Base-by-base conservation (phyloP, 805 yeast species). In the Candida incommunis region DNA sequence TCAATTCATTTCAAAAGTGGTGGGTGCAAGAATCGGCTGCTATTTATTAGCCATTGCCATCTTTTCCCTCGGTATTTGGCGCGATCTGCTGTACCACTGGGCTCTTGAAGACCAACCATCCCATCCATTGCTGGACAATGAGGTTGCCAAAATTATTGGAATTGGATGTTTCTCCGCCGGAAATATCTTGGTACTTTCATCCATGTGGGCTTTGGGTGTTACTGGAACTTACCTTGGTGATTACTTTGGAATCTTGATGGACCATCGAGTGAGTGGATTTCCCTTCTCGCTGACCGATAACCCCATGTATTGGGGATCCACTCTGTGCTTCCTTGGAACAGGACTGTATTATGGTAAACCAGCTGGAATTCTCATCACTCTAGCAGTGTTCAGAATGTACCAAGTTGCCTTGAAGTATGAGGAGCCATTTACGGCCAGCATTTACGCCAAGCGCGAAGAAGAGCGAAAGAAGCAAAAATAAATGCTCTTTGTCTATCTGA, bases 201-300 rank as follows among this genome's bases (percentile, higher is more conserved):
- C 96, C 21, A 90, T 92, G 97, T 90, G 77, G 67, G 81, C 82
- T 13, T 71, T 92, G 51, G 98, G 98, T 22, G 76, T 92, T 49
- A 90, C 96, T 13, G 98, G 98, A 22, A 92, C 98, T 9, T 92
- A 92, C 58, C 67, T 92, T 49, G 98, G 98, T 40, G 98, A 92
- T 63, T 94, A 92, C 66, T 92, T 92, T 64, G 97, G 97, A 1
- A 88, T 92, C 56, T 72, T 92, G 55, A 92, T 90, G 92, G 78
- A 80, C 50, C 75, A 83, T 51, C 75, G 95, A 58, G 95, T 92
- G 48, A 81, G 90, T 16, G 78, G 82, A 1, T 92, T 92, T 74
- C 98, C 98, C 15, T 92, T 92, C 74, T 88, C 80, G 56, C 76
- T 88, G 46, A 74, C 80, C 51, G 80, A 86, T 57, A 90, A 92